Evolutionary conservation across 2,329 filamentous ascomycete species (phyloP).

Genomic region (Beauveria caledonica): DNA sequence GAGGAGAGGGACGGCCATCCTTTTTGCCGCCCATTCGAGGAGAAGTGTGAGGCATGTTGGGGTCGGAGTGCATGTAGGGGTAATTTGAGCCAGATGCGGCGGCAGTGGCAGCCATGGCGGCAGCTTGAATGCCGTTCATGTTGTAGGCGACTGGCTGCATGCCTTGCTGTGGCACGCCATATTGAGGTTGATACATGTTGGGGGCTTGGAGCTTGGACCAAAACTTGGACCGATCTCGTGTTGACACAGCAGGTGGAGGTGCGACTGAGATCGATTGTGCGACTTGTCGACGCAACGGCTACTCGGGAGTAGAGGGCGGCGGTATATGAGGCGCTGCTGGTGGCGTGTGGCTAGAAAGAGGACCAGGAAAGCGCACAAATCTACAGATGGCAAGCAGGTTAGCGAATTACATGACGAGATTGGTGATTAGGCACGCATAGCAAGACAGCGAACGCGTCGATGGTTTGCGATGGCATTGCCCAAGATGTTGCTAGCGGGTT

Average conservation of each 20-base stretch:
- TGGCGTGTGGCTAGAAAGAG: background rate
- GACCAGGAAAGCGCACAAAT: background rate
- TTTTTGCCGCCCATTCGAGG: constrained; percentile 67
- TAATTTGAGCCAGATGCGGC: constrained; percentile 78
- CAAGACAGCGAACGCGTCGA: background rate
- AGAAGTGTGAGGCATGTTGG: constrained; percentile 60
- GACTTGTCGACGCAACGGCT: constrained; percentile 5
- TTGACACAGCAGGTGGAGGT: background rate
- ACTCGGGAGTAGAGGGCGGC: constrained; percentile 9
- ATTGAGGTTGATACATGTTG: constrained; percentile 67
- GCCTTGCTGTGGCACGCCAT: constrained; percentile 61
- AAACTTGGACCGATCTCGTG: constrained; percentile 14
- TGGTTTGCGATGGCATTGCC: background rate
- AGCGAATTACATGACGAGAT: constrained; percentile 6
- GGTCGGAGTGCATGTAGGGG: constrained; percentile 64
- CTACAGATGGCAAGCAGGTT: constrained; percentile 5
- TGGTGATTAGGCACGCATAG: constrained; percentile 1
- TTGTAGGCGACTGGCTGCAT: constrained; percentile 64
- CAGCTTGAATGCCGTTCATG: constrained; percentile 76
- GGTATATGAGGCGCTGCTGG: constrained; percentile 5
- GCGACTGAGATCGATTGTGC: background rate
- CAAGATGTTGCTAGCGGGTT: constrained; percentile 1
- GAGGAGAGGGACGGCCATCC: constrained; percentile 69
- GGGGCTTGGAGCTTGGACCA: constrained; percentile 20
- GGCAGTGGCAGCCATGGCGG: constrained; percentile 85